Conservation (phyloP, 192 early-diverging fungal genomes). For the Linnemannia exigua region DNA sequence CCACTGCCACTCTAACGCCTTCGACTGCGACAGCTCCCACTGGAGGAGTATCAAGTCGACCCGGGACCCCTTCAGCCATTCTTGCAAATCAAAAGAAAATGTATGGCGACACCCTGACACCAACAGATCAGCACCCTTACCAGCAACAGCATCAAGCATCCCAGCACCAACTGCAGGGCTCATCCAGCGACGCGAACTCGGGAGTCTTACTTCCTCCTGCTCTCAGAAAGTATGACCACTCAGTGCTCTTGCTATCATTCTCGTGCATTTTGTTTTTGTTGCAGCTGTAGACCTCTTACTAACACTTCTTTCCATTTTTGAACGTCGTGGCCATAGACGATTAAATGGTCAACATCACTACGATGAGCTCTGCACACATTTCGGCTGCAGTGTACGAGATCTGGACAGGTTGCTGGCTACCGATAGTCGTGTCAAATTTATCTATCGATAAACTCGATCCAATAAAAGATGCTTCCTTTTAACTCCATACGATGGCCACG, state of each 20-base stretch:
- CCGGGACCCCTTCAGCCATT: background rate
- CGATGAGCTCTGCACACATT: constrained; percentile 81
- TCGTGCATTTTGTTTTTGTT: background rate
- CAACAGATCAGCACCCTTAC: constrained; percentile 23
- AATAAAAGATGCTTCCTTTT: background rate
- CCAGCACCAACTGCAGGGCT: background rate
- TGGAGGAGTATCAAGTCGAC: background rate
- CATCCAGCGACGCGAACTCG: background rate
- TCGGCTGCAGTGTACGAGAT: constrained; percentile 71
- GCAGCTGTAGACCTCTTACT: background rate
- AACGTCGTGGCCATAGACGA: constrained; percentile 18
- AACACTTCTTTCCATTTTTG: background rate
- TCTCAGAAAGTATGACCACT: constrained; percentile 22
- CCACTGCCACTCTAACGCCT: background rate
- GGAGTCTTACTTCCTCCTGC: constrained; percentile 29
- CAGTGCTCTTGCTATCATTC: background rate
- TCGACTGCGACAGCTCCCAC: background rate
- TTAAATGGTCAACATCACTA: constrained; percentile 80
- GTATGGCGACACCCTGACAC: constrained; percentile 22
- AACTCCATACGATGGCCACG: too few species aligned
- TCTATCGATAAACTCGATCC: constrained; percentile 56
- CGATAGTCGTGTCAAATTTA: constrained; percentile 63
- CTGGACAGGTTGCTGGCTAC: constrained; percentile 67
- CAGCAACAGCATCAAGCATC: background rate
- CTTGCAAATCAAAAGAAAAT: constrained; percentile 11